phyloP scores from a whole-genome alignment of 768 basidiomycete species.

The Cantharellus cinnabarinus region DNA sequence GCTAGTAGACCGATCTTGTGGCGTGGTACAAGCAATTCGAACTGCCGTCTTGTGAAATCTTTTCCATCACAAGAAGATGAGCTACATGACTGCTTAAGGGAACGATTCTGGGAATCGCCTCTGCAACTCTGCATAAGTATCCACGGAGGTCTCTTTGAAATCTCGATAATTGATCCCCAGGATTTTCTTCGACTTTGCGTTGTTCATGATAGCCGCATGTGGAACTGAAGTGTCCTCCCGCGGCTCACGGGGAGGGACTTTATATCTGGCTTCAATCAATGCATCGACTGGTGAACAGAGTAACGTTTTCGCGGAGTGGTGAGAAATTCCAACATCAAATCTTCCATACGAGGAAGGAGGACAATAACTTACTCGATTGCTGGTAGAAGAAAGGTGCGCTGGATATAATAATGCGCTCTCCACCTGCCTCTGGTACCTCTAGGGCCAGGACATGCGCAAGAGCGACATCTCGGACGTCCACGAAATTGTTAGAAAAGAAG shows the following conservation, averaged over 20 bases:
- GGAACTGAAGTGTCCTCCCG: no score
- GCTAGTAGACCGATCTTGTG: no score
- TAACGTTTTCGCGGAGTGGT: neutral
- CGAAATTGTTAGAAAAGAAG: constrained; percentile 5
- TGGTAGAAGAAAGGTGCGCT: constrained; percentile 4
- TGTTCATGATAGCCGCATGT: no score
- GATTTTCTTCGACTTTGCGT: constrained; percentile 3
- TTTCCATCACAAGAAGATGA: no score
- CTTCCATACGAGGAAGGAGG: no score
- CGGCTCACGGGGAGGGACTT: no score
- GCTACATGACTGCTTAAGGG: no score
- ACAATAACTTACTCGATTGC: constrained; percentile 3
- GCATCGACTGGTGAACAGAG: constrained; percentile 2
- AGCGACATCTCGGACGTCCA: constrained; percentile 17
- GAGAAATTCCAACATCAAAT: no score
- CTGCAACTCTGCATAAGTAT: constrained; percentile 1
- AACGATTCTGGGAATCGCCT: neutral
- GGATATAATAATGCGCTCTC: constrained; percentile 7
- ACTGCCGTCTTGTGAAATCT: no score
- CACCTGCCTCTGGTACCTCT: constrained; percentile 7
- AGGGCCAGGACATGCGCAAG: constrained; percentile 12
- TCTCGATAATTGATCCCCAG: constrained; percentile 7
- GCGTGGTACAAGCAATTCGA: no score
- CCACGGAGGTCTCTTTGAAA: constrained; percentile 2
- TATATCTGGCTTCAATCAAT: neutral